Percentiles rank a stretch among this genome's conserved stretches.
Evolutionary conservation across 2,329 filamentous ascomycete species (phyloP).

Genomic region (Trichoderma atrobrunneum): DNA sequence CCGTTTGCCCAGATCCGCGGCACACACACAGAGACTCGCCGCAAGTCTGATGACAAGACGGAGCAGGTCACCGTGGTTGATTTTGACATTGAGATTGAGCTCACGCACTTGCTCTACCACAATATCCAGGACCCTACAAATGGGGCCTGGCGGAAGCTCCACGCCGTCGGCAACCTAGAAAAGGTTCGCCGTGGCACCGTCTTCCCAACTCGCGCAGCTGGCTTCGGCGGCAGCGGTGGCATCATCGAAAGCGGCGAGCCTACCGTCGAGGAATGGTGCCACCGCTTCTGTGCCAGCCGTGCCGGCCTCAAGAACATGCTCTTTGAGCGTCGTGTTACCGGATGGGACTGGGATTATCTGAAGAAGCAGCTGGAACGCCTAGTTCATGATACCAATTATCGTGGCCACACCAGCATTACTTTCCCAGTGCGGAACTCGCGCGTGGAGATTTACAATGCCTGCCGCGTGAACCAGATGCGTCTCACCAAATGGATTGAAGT

Average conservation of each 20-base stretch:
- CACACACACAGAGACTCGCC: conserved; percentile 45
- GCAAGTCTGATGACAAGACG: conserved; percentile 32
- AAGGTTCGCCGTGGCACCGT: conserved; percentile 64
- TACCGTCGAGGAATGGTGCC: conserved; percentile 59
- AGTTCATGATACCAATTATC: conserved; percentile 65
- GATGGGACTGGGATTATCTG: conserved; percentile 58
- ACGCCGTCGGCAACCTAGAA: conserved; percentile 56
- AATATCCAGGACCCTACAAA: conserved; percentile 37
- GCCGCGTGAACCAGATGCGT: conserved; percentile 62
- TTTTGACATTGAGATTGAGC: conserved; percentile 58
- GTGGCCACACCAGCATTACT: conserved; percentile 55
- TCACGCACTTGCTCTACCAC: conserved; percentile 56
- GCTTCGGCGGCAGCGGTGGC: conserved; percentile 34
- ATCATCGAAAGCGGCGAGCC: conserved; percentile 33
- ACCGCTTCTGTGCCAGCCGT: conserved; percentile 60
- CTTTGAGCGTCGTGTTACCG: conserved; percentile 52
- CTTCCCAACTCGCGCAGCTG: conserved; percentile 49
- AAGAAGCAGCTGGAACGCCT: conserved; percentile 52
- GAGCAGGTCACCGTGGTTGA: conserved; percentile 52
- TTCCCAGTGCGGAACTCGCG: conserved; percentile 58
- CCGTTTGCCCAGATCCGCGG: conserved; percentile 52
- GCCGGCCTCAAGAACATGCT: conserved; percentile 56
- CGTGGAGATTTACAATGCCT: conserved; percentile 63
- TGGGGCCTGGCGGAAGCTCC: conserved; percentile 43
- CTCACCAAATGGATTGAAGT: conserved; percentile 60